phyloP scores from a whole-genome alignment of 176 grass and related monocot species.

The Rhynchospora pubera region DNA sequence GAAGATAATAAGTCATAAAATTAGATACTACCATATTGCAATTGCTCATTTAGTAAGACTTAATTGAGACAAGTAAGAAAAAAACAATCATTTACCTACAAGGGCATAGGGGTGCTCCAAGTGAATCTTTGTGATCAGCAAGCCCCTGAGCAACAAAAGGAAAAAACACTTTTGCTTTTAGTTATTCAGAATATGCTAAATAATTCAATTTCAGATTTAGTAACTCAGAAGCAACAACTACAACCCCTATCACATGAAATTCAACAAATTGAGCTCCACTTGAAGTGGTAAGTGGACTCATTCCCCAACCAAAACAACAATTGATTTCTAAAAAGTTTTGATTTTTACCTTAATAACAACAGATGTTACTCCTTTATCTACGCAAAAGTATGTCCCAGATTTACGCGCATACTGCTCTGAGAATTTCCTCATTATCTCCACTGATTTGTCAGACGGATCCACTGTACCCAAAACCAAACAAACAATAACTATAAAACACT shows the following conservation, averaged over 20 bases:
- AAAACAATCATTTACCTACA: slow-evolving; percentile 55
- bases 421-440: slow-evolving; percentile 98
- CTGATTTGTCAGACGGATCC: slow-evolving; percentile 58
- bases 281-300: background rate
- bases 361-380: slow-evolving; percentile 83
- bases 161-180: background rate
- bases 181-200: background rate
- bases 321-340: background rate
- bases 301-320: background rate
- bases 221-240: background rate
- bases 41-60: background rate
- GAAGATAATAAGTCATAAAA: background rate
- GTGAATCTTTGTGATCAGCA: slow-evolving; percentile 82
- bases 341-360: slow-evolving; percentile 79
- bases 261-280: background rate
- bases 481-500: background rate
- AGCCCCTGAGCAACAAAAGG: slow-evolving; percentile 48
- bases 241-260: background rate
- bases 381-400: slow-evolving; percentile 76
- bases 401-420: slow-evolving; percentile 93
- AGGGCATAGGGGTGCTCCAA: slow-evolving; percentile 89
- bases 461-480: slow-evolving; percentile 3
- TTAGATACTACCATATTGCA: background rate
- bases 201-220: background rate
- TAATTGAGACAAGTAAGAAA: background rate